Evolutionary conservation across 495 filamentous ascomycete genomes (phyloP).

Genomic region (Opeltia flavorubescens): DNA sequence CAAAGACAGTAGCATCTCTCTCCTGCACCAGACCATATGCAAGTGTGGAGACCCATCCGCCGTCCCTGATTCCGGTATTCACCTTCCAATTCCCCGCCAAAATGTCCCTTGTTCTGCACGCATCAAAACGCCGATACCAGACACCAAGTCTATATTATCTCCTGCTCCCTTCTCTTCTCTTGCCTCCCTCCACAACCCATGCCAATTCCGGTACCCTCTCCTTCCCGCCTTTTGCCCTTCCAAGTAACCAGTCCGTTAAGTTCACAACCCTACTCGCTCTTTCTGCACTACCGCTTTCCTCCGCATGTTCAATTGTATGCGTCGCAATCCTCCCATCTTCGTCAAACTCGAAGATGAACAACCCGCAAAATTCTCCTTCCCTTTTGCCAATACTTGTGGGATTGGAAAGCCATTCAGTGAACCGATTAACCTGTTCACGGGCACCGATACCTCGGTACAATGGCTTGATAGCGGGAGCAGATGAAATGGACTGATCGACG

Average conservation of each 20-base stretch:
- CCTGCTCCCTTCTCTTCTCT: constrained; percentile 1
- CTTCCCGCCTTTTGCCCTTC: constrained; percentile 37
- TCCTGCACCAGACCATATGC: too few species aligned
- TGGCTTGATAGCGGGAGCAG: constrained; percentile 16
- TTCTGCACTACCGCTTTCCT: constrained; percentile 62
- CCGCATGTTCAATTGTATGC: constrained; percentile 89
- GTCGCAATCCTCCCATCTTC: constrained; percentile 66
- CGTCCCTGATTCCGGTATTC: too few species aligned
- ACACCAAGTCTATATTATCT: not conserved
- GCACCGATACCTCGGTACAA: constrained; percentile 26
- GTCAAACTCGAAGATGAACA: constrained; percentile 96
- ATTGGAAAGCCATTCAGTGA: constrained; percentile 30
- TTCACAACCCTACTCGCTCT: constrained; percentile 60
- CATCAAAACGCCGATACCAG: not conserved
- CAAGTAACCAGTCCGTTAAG: constrained; percentile 79
- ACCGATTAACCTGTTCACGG: constrained; percentile 34
- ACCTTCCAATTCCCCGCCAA: too few species aligned
- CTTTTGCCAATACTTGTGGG: constrained; percentile 16
- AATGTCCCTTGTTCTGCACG: too few species aligned
- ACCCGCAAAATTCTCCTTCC: constrained; percentile 54
- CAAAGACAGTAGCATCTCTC: too few species aligned
- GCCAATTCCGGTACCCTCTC: constrained; percentile 28
- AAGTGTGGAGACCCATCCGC: too few species aligned
- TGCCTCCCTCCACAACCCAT: constrained; percentile 13
- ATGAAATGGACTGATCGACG: not conserved